Conservation (phyloP, 2,329 filamentous ascomycete genomes). For the Sclerotinia spermophila region DNA sequence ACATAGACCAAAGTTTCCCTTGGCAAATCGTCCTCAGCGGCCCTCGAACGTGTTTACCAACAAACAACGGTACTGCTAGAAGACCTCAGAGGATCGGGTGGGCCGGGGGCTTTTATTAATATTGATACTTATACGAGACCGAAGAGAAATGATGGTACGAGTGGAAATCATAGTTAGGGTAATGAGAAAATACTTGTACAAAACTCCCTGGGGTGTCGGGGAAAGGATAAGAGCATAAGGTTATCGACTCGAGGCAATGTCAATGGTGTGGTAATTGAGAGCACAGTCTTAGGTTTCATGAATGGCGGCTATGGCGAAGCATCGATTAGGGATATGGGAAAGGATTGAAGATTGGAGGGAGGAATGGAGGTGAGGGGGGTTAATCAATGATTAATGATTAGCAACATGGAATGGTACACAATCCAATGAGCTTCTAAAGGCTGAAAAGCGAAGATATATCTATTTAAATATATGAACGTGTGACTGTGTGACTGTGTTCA, state of each 20-base stretch:
- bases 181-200: neutral
- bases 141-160: neutral
- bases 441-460: neutral
- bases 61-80: constrained; percentile 86
- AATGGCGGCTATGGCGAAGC: neutral
- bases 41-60: constrained; percentile 78
- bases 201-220: neutral
- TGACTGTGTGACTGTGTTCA: neutral
- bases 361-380: too few relatives aligned
- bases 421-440: neutral
- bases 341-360: neutral
- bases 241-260: neutral
- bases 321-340: neutral
- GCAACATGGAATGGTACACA: neutral
- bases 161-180: neutral
- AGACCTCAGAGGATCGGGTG: constrained; percentile 73
- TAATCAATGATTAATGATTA: neutral
- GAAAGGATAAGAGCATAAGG: neutral
- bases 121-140: constrained; percentile 44
- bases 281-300: too few relatives aligned
- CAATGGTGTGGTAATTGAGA: neutral
- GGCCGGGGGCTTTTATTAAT: constrained; percentile 79
- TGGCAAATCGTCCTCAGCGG: constrained; percentile 83
- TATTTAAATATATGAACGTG: neutral
- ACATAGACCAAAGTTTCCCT: constrained; percentile 65